phyloP scores from a whole-genome alignment of 2,329 filamentous ascomycete species.

The Exserohilum turcica region DNA sequence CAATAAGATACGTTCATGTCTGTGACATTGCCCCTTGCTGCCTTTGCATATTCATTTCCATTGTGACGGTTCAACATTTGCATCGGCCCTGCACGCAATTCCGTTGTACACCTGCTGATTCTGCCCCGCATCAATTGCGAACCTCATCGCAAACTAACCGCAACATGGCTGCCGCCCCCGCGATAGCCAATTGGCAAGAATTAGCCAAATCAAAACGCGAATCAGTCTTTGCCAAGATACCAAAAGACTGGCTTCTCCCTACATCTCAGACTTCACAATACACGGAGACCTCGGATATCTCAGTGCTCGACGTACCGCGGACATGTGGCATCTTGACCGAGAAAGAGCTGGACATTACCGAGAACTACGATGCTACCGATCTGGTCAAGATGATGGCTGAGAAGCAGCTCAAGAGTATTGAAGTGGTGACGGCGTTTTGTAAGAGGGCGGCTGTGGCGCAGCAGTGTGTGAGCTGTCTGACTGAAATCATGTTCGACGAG shows the following conservation, averaged over 20 bases:
- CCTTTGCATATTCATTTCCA: neutral
- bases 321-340: constrained; percentile 39
- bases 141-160: neutral
- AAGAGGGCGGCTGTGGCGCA: constrained; percentile 62
- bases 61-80: neutral
- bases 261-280: constrained; percentile 23
- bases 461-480: constrained; percentile 58
- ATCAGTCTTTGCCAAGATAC: constrained; percentile 36
- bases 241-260: constrained; percentile 40
- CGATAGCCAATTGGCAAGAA: constrained; percentile 36
- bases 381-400: constrained; percentile 35
- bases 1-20: neutral
- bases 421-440: constrained; percentile 60
- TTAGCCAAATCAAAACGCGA: constrained; percentile 40
- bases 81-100: neutral
- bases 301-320: constrained; percentile 38
- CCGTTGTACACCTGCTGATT: neutral
- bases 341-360: constrained; percentile 44
- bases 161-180: constrained; percentile 14
- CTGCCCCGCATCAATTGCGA: neutral
- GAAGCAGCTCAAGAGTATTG: constrained; percentile 35
- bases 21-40: neutral
- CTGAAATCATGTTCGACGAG: constrained; percentile 52
- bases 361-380: constrained; percentile 42
- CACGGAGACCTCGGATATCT: constrained; percentile 25